These are phyloP conservation scores for Serendipita sp. DNA, from an alignment of 768 basidiomycete species.

Conservation along the genomic window DNA sequence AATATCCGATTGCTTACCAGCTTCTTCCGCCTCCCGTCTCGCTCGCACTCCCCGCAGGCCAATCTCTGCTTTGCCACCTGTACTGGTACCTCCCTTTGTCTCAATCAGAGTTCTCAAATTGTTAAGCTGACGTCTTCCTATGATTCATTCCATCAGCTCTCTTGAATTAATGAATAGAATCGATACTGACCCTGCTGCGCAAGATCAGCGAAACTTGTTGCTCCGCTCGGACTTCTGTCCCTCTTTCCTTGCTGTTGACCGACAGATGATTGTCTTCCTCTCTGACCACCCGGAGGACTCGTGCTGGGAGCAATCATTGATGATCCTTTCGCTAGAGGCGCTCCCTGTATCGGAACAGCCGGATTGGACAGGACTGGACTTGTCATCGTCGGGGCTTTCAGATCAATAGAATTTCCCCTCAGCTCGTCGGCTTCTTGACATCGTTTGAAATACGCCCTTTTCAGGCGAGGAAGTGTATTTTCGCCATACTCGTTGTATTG, in stretches of 20 bases:
- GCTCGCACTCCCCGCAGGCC: conserved; percentile 64
- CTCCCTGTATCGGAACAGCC: conserved; percentile 11
- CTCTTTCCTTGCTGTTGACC: conserved; percentile 33
- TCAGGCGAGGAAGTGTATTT: conserved; percentile 62
- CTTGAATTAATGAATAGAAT: not conserved
- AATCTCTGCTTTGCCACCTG: conserved; percentile 36
- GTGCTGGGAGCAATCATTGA: conserved; percentile 6
- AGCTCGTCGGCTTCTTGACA: conserved; percentile 76
- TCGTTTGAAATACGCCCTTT: conserved; percentile 65
- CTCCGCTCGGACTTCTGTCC: conserved; percentile 58
- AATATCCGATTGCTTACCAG: conserved; percentile 34
- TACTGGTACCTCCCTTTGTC: conserved; percentile 37
- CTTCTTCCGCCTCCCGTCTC: conserved; percentile 84
- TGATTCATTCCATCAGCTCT: not conserved
- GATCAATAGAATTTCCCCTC: not conserved
- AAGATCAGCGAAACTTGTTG: conserved; percentile 70
- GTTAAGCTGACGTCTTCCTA: conserved; percentile 75
- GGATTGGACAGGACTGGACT: conserved; percentile 7
- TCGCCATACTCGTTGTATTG: conserved; percentile 75
- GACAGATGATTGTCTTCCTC: conserved; percentile 33
- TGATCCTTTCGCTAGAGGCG: not conserved
- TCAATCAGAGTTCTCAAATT: conserved; percentile 72
- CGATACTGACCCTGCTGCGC: conserved; percentile 54
- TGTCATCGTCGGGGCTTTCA: not conserved
- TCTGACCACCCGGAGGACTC: not conserved